Evolutionary conservation across 208 protist genomes (phyloP).

Genomic region (Jaenimonas drosophilae): DNA sequence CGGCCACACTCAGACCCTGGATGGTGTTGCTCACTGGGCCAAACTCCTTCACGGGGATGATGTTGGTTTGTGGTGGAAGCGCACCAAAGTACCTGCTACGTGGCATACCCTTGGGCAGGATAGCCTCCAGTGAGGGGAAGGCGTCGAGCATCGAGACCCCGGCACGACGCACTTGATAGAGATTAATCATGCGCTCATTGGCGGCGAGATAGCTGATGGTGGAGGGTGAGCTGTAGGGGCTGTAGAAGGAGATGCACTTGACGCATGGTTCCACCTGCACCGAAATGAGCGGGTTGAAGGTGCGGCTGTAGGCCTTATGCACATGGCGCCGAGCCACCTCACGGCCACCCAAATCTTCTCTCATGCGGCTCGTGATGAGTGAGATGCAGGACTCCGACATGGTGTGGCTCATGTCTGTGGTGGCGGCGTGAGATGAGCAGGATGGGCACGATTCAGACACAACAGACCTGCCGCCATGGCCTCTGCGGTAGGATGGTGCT

Average conservation of each 20-base stretch:
- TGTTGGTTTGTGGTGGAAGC: constrained; percentile 36
- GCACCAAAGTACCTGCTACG: constrained; percentile 57
- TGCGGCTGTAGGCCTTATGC: constrained; percentile 75
- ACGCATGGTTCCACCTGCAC: constrained; percentile 64
- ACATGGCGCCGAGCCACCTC: constrained; percentile 64
- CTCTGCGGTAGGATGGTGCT: too few species aligned
- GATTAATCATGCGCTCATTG: constrained; percentile 82
- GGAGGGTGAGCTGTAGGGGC: constrained; percentile 51
- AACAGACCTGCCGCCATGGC: too few species aligned
- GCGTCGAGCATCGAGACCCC: constrained; percentile 63
- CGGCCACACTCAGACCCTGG: constrained; percentile 61
- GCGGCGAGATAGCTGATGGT: constrained; percentile 78
- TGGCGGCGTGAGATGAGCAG: too few species aligned
- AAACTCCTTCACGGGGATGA: constrained; percentile 71
- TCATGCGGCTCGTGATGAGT: constrained; percentile 21
- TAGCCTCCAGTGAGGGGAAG: constrained; percentile 55
- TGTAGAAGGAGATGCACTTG: constrained; percentile 62
- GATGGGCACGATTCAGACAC: too few species aligned
- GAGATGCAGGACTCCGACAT: background rate
- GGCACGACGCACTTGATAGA: constrained; percentile 75
- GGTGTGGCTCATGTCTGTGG: background rate
- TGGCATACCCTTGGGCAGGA: constrained; percentile 35
- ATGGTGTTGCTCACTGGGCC: constrained; percentile 61
- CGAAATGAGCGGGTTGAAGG: constrained; percentile 79
- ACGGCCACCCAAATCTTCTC: constrained; percentile 35